These are phyloP conservation scores for Earliella scabrosa DNA, from an alignment of 1,284 basidiomycete genomes.

Conservation along the genomic window DNA sequence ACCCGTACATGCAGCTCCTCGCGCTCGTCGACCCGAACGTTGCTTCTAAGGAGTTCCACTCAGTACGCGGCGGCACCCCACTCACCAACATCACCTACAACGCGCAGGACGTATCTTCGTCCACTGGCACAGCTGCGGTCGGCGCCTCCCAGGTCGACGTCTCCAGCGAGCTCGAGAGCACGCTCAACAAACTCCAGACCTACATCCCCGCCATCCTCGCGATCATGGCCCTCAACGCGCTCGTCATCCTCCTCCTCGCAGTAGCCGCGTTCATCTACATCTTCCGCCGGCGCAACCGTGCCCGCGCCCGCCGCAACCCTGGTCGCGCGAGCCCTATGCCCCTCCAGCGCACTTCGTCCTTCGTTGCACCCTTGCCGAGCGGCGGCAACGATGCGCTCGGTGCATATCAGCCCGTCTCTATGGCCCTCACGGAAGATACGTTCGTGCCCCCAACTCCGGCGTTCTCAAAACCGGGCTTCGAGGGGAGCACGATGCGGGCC, in stretches of 20 bases:
- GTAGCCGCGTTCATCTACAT: constrained; percentile 55
- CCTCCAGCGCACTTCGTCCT: constrained; percentile 33
- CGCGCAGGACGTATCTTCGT: constrained; percentile 49
- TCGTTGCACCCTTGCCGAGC: constrained; percentile 22
- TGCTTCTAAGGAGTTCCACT: constrained; percentile 72
- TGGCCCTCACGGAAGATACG: constrained; percentile 77
- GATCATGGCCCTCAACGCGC: constrained; percentile 72
- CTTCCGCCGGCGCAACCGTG: constrained; percentile 45
- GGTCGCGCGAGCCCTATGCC: constrained; percentile 63
- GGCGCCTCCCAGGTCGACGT: constrained; percentile 50
- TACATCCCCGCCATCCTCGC: constrained; percentile 73
- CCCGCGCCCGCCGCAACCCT: constrained; percentile 44
- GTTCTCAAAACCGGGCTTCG: constrained; percentile 51
- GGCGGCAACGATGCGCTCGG: constrained; percentile 33
- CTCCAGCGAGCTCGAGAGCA: constrained; percentile 57
- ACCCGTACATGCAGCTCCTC: constrained; percentile 77
- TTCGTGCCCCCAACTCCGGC: constrained; percentile 68
- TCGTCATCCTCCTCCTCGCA: constrained; percentile 61
- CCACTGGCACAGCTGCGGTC: constrained; percentile 15
- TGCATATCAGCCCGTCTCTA: constrained; percentile 71
- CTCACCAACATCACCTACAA: constrained; percentile 70
- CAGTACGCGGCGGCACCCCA: constrained; percentile 63
- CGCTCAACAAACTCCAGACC: constrained; percentile 60
- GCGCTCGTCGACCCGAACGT: constrained; percentile 67
- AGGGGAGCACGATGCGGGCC: constrained; percentile 32